Evolutionary conservation across 2,329 filamentous ascomycete species (phyloP).

Genomic region (Calonectria pteridis): DNA sequence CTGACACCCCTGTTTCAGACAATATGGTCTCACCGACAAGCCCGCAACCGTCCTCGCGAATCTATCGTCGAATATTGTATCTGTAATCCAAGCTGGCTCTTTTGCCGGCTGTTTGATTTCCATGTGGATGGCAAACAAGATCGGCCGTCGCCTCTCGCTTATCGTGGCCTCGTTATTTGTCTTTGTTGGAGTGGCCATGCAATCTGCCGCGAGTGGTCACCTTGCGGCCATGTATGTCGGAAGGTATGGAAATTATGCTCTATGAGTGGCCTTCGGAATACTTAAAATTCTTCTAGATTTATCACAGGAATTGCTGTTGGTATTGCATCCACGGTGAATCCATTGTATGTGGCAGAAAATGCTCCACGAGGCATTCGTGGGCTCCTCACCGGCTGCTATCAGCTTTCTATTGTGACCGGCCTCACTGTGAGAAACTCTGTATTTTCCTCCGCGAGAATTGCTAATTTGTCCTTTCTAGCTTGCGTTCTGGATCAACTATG

Average conservation of each 20-base stretch:
- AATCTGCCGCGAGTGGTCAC: constrained; percentile 11
- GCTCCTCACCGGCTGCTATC: constrained; percentile 11
- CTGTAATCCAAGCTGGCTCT: constrained; percentile 22
- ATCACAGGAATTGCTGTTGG: constrained; percentile 17
- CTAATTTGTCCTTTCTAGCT: background rate
- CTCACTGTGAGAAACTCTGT: background rate
- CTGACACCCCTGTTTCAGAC: background rate
- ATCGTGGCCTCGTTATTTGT: constrained; percentile 1
- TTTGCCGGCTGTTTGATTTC: constrained; percentile 23
- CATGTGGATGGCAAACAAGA: constrained; percentile 22
- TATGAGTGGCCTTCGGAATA: background rate
- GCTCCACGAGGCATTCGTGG: constrained; percentile 17
- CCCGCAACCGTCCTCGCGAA: constrained; percentile 14
- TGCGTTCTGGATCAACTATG: constrained; percentile 32
- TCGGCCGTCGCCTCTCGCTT: constrained; percentile 22
- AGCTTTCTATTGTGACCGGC: constrained; percentile 14
- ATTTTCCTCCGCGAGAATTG: background rate
- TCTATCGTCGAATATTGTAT: constrained; percentile 27
- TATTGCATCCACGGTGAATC: constrained; percentile 19
- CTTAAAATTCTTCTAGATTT: constrained; percentile 2
- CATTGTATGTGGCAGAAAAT: constrained; percentile 19
- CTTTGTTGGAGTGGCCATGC: constrained; percentile 10
- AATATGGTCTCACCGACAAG: constrained; percentile 16
- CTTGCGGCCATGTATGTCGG: constrained; percentile 18
- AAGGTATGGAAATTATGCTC: background rate